Evolutionary conservation across 2,329 filamentous ascomycete genomes (phyloP), one percentile per base, ranked within the genome.

Genomic region (Hymenoscyphus fructigenus): DNA sequence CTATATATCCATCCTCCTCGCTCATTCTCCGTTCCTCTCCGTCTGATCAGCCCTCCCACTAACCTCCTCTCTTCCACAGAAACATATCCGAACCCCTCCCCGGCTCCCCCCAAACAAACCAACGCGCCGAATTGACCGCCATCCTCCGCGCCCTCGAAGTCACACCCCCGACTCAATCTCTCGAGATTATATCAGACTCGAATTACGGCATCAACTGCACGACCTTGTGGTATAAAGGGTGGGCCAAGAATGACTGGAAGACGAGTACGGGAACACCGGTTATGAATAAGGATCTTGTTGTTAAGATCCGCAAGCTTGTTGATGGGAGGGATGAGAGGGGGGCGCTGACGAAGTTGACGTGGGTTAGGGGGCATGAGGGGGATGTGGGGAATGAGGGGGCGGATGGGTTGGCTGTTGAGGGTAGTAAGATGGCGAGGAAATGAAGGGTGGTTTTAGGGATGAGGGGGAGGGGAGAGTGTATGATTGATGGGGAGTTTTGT

Each of bases 81-180:
- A 91, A 91, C 72, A 78, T 77, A 36, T 75, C 75, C 17, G 75
- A 76, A 63, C 66, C 69, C 38, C 67, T 77, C 1, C 60, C 68
- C 47, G 75, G 75, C 20, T 28, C 29, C 4, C 63, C 83, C 10
- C 95, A 98, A 78, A 98, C 95, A 0, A 99, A 99, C 76, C 92
- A 98, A 77, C 91, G 95, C 2, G 95, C 94, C n/a, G 95, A 99
- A 79, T 82, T 99, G 65, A 93, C 91, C 28, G 95, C 93, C 7
- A 90, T 98, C 68, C 82, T 91, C 34, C 90, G 93, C 64, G 93
- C 93, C 0, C 82, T 98, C 26, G 88, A 97, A 73, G 85, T 89
- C 57, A 87, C 89, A 1, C 88, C 91, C 0, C 78, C 85, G 17
- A 82, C 88, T 65, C 84, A 90, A 64, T 82, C 87, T 66, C 84